A percentile compares a stretch with the other conserved stretches of the same genome.
Conservation (phyloP, 78 protist species). For the Tieghemostelium lacteum region DNA sequence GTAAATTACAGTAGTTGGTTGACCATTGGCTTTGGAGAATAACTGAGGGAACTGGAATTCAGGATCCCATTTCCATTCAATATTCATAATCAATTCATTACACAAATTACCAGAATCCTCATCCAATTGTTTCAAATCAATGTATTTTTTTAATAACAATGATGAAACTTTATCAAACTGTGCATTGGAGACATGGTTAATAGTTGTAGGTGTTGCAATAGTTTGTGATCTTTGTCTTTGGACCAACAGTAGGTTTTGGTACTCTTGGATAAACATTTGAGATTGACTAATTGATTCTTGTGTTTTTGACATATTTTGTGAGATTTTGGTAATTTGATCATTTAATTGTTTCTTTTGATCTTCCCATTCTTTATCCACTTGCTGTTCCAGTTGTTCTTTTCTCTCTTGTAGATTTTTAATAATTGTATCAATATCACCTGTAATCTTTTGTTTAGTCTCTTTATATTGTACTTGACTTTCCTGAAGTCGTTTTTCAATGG, state of each 20-base stretch:
- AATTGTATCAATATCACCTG: constrained; percentile 40
- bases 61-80: constrained; percentile 76
- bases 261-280: neutral
- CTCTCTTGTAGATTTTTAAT: constrained; percentile 38
- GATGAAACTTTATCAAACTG: neutral
- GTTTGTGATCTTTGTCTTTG: neutral
- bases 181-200: neutral
- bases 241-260: neutral
- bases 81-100: constrained; percentile 22
- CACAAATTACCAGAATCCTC: constrained; percentile 2
- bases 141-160: constrained; percentile 3
- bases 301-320: neutral
- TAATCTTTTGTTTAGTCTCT: constrained; percentile 39
- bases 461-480: constrained; percentile 2
- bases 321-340: constrained; percentile 4
- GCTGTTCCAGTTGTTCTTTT: neutral
- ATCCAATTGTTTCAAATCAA: constrained; percentile 24
- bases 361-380: constrained; percentile 47
- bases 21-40: neutral
- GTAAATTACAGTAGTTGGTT: constrained; percentile 24
- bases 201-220: neutral
- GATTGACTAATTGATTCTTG: neutral
- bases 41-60: constrained; percentile 75
- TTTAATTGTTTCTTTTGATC: constrained; percentile 22
- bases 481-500: constrained; percentile 17